Evolutionary conservation across 345 rosid species (phyloP), one percentile per base, ranked within the genome.

Genomic region (Balakata baccata): DNA sequence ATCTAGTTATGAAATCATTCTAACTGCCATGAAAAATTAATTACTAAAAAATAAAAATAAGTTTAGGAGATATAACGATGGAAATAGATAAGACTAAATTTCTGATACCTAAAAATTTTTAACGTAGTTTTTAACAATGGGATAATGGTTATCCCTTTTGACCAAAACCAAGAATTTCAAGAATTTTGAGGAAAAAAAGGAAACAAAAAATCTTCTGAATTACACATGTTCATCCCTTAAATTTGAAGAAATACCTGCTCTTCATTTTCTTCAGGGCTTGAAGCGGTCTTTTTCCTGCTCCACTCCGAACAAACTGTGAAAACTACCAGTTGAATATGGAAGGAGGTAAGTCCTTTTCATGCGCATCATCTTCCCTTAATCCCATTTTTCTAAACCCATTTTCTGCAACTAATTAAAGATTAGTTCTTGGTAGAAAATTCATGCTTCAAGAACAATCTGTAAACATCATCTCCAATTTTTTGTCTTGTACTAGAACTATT

Each of bases 221-320:
- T 37, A 23, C 47, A 13, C 67, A 71, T 37, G 41, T 63, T 79
- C 46, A 73, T 86, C 63, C 73, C 89, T 86, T 84, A 7, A 14
- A 45, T 70, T 77, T 38, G 13, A 81, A 76, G 89, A 53, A 78
- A 82, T 45, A 56, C 20, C 12, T 16, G 4, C 11, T 11, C 38
- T 6, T 1, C 29, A 53, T 76, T 72, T 68, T 64, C 45, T 50
- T 37, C 8, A 16, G 69, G 77, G 72, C 37, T 73, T 66, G 75
- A 85, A 71, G 45, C 79, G 79, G 90, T 90, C 97, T 64, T 60
- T 82, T 79, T 90, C 92, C 79, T 17, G n/a, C 83, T 85, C 96
- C 96, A 90, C 98, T 88, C 74, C 81, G 84, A 94, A 88, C 97
- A 65, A 74, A 88, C 90, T 81, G 77, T 49, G 92, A 91, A 73